These are phyloP conservation scores for Candida cerambycidarum DNA, from an alignment of 805 yeast species.

Conservation along the genomic window DNA sequence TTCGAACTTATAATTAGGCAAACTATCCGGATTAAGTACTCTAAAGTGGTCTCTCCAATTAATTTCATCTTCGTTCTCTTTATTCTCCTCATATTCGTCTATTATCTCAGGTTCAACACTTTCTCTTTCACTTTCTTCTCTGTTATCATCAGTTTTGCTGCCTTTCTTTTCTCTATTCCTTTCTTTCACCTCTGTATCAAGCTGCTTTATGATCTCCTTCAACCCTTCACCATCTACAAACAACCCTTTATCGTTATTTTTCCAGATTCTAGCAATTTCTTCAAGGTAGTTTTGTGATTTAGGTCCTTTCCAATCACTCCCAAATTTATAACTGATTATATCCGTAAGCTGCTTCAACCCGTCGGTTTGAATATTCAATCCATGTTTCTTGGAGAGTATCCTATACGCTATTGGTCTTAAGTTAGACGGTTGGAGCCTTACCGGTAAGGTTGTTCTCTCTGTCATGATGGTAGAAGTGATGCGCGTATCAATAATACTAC, in stretches of 20 bases:
- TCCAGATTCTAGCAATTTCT: constrained; percentile 79
- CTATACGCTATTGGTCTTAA: constrained; percentile 91
- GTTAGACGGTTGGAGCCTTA: constrained; percentile 74
- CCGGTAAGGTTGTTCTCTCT: constrained; percentile 51
- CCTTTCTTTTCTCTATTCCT: constrained; percentile 19
- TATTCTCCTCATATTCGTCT: constrained; percentile 19
- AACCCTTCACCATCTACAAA: constrained; percentile 80
- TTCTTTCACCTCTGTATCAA: constrained; percentile 20
- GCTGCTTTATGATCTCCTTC: constrained; percentile 60
- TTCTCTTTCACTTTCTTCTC: constrained; percentile 8
- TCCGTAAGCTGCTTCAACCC: constrained; percentile 75
- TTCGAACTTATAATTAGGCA: constrained; percentile 67
- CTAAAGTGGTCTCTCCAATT: constrained; percentile 76
- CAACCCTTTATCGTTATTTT: constrained; percentile 81
- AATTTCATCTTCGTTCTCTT: constrained; percentile 26
- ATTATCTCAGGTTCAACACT: constrained; percentile 7
- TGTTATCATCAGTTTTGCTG: constrained; percentile 10
- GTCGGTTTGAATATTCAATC: constrained; percentile 82
- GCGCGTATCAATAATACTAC: too few relatives aligned
- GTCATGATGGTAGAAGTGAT: neutral
- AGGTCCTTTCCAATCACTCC: constrained; percentile 80
- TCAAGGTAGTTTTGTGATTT: constrained; percentile 67
- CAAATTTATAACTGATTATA: constrained; percentile 73
- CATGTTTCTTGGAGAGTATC: constrained; percentile 86
- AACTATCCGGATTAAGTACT: constrained; percentile 61